A percentile compares a stretch with the other conserved stretches of the same genome.
Evolutionary conservation across 169 alveolate species (phyloP).

Genomic region (Cystoisospora suis): DNA sequence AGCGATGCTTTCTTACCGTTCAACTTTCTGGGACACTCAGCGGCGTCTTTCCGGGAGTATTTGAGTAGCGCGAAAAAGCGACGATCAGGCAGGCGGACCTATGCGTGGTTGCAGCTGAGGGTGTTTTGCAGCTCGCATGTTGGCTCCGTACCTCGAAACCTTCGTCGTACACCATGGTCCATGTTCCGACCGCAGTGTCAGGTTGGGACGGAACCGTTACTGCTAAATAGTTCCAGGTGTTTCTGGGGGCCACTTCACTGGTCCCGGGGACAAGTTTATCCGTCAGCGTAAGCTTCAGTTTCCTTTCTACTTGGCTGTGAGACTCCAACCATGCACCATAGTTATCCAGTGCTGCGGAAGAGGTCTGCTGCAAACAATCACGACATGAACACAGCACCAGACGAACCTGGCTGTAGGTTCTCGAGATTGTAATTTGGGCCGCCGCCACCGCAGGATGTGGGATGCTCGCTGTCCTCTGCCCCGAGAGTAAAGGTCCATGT

Average conservation of each 20-base stretch:
- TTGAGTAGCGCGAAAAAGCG: conserved; percentile 64
- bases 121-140: neutral
- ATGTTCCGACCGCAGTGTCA: conserved; percentile 50
- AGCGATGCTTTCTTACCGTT: conserved; percentile 13
- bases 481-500: conserved; percentile 46
- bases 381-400: neutral
- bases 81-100: conserved; percentile 40
- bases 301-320: neutral
- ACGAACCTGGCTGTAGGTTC: conserved; percentile 55
- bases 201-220: conserved; percentile 49
- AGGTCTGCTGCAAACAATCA: neutral
- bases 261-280: neutral
- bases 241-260: conserved; percentile 7
- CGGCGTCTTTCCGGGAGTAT: conserved; percentile 55
- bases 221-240: conserved; percentile 49
- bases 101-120: neutral
- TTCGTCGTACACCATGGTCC: conserved; percentile 87
- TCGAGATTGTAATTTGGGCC: conserved; percentile 59
- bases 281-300: conserved; percentile 19
- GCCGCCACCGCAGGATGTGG: conserved; percentile 66
- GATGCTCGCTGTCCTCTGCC: conserved; percentile 32
- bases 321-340: conserved; percentile 36
- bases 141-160: conserved; percentile 76
- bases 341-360: conserved; percentile 7
- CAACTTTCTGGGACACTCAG: conserved; percentile 57